Evolutionary conservation across 192 early-diverging fungal genomes (phyloP), one percentile per base, ranked within the genome.

Genomic region (Spinellus fusiger): DNA sequence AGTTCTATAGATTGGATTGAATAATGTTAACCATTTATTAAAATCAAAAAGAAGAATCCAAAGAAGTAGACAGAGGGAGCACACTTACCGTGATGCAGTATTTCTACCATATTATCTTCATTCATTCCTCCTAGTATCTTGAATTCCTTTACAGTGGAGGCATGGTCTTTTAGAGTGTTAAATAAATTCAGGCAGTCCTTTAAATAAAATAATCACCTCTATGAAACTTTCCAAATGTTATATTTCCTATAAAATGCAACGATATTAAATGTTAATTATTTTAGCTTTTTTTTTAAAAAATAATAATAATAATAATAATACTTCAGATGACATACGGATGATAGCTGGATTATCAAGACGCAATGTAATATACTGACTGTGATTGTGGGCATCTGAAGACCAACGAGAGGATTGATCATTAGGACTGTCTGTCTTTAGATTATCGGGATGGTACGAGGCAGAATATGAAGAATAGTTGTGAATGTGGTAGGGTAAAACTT

Each of bases 101-200:
- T 71, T 70, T 96, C 93, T 47, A 82, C 73, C 93, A 96, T 92
- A 62, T 91, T 88, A 57, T 87, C 80, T 18, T 86, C 79, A 0
- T 82, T 67, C 73, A 95, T 72, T 13, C 94, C 93, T 32, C 92
- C 95, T 71, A 77, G 93, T 7, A 98, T 87, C 69, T 92, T 93
- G 80, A 96, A 96, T 73, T 96, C 92, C 54, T 93, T 95, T 28
- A 98, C 70, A 65, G 96, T 98, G 71, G 93, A 96, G 33, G 95
- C 91, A 67, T 98, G 95, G 0, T 67, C 72, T 69, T 40, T 29
- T 1, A 56, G 48, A 15, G 5, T 35, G 23, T 37, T 35, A 47
- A 20, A 23, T 49, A 16, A 4, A 47, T 44, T 51, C 12, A 1
- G 23, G 16, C 16, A 22, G 33, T 40, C 5, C 62, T 27, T 54